Evolutionary conservation across 768 basidiomycete genomes (phyloP).

Genomic region (Lepiota subincarnata): DNA sequence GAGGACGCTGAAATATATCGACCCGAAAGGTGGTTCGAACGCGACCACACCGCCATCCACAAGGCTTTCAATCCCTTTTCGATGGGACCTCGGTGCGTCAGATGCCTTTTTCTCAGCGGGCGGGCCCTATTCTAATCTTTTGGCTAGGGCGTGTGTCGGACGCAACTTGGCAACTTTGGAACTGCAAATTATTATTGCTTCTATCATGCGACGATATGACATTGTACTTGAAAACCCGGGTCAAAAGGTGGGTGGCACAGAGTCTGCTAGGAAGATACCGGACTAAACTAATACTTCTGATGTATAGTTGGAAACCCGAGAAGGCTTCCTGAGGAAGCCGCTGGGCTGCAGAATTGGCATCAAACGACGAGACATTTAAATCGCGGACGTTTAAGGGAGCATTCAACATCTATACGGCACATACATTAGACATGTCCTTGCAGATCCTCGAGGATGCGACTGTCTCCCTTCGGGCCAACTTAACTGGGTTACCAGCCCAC

Average conservation of each 20-base stretch:
- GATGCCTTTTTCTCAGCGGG: not conserved
- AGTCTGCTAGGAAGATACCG: too few relatives aligned
- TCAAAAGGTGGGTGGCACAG: conserved; percentile 39
- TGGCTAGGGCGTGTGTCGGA: conserved; percentile 72
- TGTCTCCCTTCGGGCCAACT: too few relatives aligned
- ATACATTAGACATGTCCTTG: too few relatives aligned
- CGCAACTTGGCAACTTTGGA: conserved; percentile 80
- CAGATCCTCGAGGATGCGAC: too few relatives aligned
- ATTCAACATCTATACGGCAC: too few relatives aligned
- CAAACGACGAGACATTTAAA: too few relatives aligned
- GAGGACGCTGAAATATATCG: conserved; percentile 68
- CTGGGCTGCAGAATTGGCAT: too few relatives aligned
- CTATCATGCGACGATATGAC: conserved; percentile 71
- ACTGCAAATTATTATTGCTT: conserved; percentile 72
- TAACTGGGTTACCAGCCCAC: too few relatives aligned
- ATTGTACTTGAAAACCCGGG: conserved; percentile 63
- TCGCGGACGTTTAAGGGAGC: too few relatives aligned
- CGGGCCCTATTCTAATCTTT: not conserved
- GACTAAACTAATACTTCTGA: too few relatives aligned
- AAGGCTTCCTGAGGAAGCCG: too few relatives aligned
- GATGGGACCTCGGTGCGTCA: conserved; percentile 65
- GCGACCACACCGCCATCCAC: conserved; percentile 54
- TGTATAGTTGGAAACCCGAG: too few relatives aligned
- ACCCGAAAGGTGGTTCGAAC: conserved; percentile 85
- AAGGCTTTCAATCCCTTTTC: conserved; percentile 85